Conservation (phyloP, 768 basidiomycete species). For the Panaeolus cyanescens region DNA sequence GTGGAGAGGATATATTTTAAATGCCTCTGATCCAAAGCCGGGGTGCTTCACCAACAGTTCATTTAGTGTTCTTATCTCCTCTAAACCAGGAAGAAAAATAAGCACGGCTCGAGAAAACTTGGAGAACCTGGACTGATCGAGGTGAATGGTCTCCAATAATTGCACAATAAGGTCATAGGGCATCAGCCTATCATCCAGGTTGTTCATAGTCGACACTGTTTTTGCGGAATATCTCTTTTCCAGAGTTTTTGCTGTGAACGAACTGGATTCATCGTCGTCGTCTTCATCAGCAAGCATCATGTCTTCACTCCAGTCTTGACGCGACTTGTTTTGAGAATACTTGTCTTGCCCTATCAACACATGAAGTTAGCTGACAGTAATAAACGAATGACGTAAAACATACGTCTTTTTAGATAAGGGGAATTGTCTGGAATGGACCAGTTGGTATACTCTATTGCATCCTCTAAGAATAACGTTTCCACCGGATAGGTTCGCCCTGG, state of each 20-base stretch:
- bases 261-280: constrained; percentile 59
- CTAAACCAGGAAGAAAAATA: constrained; percentile 93
- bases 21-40: constrained; percentile 64
- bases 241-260: constrained; percentile 35
- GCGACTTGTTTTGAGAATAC: constrained; percentile 60
- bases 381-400: constrained; percentile 23
- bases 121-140: constrained; percentile 52
- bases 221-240: constrained; percentile 81
- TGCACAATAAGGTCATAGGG: constrained; percentile 89
- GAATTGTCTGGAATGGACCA: constrained; percentile 84
- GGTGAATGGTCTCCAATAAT: constrained; percentile 83
- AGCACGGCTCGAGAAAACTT: constrained; percentile 79
- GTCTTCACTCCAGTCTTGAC: constrained; percentile 83
- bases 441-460: constrained; percentile 79
- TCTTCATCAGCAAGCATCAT: constrained; percentile 51
- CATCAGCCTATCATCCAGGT: constrained; percentile 85
- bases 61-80: constrained; percentile 87
- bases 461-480: constrained; percentile 82
- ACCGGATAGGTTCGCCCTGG: constrained; percentile 97
- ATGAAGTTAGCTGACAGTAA: background rate
- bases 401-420: constrained; percentile 75
- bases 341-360: constrained; percentile 55
- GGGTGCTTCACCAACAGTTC: constrained; percentile 80
- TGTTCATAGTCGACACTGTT: constrained; percentile 78
- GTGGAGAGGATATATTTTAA: constrained; percentile 85